These are phyloP conservation scores for Hanseniaspora clermontiae DNA, from an alignment of 805 yeast genomes.

Conservation along the genomic window DNA sequence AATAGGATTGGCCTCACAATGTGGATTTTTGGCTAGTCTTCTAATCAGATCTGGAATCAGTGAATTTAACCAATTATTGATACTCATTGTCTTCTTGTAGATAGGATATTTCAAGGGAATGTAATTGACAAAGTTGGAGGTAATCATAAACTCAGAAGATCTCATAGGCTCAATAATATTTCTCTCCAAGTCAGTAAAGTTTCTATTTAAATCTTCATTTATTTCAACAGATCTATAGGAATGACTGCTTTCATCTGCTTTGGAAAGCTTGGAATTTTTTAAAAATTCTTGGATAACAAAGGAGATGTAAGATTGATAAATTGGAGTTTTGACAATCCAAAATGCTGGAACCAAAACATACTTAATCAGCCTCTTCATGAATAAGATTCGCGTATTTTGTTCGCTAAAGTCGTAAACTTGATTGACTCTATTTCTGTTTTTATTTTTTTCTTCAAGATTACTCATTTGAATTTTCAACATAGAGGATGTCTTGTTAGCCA, in stretches of 20 bases:
- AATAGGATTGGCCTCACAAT: not conserved
- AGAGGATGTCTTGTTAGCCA: constrained; percentile 66
- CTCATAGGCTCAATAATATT: constrained; percentile 65
- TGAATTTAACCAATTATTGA: constrained; percentile 59
- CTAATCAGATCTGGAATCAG: constrained; percentile 57
- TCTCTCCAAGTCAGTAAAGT: constrained; percentile 50
- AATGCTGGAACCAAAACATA: constrained; percentile 67
- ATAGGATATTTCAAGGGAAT: constrained; percentile 49
- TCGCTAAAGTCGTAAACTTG: constrained; percentile 52
- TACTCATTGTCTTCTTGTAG: constrained; percentile 41
- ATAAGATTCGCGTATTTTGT: constrained; percentile 47
- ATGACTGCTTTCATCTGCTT: constrained; percentile 21
- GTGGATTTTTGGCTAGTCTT: constrained; percentile 17
- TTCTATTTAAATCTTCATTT: constrained; percentile 40
- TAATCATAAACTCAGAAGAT: constrained; percentile 53
- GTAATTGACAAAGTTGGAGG: constrained; percentile 39
- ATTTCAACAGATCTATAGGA: constrained; percentile 23
- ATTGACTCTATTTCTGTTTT: constrained; percentile 21
- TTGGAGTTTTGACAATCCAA: constrained; percentile 82
- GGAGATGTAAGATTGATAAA: constrained; percentile 69
- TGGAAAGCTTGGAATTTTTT: constrained; percentile 44
- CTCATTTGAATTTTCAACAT: constrained; percentile 35
- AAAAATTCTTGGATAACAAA: constrained; percentile 80
- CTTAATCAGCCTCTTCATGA: constrained; percentile 54
- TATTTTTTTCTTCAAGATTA: constrained; percentile 27